Base-by-base conservation (phyloP, 1,284 basidiomycete genomes). In the Ustilago shanxiensis region DNA sequence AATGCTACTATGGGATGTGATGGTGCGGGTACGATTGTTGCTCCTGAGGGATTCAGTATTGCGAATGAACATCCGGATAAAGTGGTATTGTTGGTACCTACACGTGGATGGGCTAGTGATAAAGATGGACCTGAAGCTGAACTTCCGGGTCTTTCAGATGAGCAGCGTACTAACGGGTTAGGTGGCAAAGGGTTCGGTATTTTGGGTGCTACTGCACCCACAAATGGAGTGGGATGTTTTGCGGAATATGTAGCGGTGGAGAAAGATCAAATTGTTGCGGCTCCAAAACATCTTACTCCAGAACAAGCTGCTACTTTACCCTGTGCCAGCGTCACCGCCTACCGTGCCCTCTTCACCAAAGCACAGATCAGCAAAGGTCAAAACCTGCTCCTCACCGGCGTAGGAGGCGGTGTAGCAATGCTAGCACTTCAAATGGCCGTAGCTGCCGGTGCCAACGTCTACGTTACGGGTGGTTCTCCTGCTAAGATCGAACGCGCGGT, bases 331-430 rank as follows among this genome's bases (percentile, higher is more conserved):
- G 87, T 95, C 13, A 95, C 93, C 8, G 93, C 94, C 3, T 95
- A 93, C 91, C 90, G 93, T 92, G 92, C 93, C 1, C 88, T 90
- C 1, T 88, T 92, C 44, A 89, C 93, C 39, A 91, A 94, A 78
- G 93, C 89, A 0, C 85, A 88, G 5, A 89, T 94, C 6, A 73
- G 89, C 58, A 83, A 87, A 9, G 92, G 91, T 5, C 90, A 94
- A 51, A 92, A 91, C 63, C 88, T 95, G 35, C 89, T 95, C 39
- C 91, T 95, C 61, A 88, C 88, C 5, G 86, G 87, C 26, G 85
- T 87, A 16, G 87, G 86, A 7, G 88, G 93, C 13, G 93, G 94
- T 8, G 94, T 95, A 29, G 93, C 93, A 0, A 88, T 95, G 24
- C 82, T 90, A 39, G 91, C 93, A 0, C 86, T 95, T 58, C 93